Conservation (phyloP, 2,329 filamentous ascomycete species). For the Aspergillus ustus region DNA sequence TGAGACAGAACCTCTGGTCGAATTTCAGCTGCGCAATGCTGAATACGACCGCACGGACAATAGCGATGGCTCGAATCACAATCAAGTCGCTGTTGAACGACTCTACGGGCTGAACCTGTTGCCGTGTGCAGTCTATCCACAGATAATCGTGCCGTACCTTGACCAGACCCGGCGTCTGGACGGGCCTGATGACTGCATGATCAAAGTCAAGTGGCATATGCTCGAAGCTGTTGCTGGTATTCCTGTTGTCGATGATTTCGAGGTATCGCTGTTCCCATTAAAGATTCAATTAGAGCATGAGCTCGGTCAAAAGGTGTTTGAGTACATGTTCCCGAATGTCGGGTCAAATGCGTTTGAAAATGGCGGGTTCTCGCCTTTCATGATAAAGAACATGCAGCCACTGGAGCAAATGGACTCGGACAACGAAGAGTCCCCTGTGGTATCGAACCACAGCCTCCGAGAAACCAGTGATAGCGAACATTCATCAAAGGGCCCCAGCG, state of each 20-base stretch:
- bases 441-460: conserved; percentile 44
- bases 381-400: conserved; percentile 58
- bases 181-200: conserved; percentile 75
- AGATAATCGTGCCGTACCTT: conserved; percentile 90
- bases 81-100: conserved; percentile 84
- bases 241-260: conserved; percentile 94
- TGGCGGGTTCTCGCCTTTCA: conserved; percentile 56
- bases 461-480: conserved; percentile 51
- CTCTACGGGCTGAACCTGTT: conserved; percentile 89
- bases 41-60: conserved; percentile 96
- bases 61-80: conserved; percentile 94
- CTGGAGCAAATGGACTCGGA: conserved; percentile 52
- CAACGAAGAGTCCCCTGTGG: conserved; percentile 29
- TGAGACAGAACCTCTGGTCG: conserved; percentile 82
- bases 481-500: conserved; percentile 66
- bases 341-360: conserved; percentile 59
- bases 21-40: conserved; percentile 89
- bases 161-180: conserved; percentile 65
- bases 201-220: conserved; percentile 97
- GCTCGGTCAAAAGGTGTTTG: conserved; percentile 88
- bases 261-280: conserved; percentile 89
- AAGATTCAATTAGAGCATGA: conserved; percentile 93
- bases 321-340: conserved; percentile 94
- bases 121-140: conserved; percentile 87
- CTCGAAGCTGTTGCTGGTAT: conserved; percentile 97